Conservation (phyloP, 768 basidiomycete genomes). For the Phylloporus scabripes region DNA sequence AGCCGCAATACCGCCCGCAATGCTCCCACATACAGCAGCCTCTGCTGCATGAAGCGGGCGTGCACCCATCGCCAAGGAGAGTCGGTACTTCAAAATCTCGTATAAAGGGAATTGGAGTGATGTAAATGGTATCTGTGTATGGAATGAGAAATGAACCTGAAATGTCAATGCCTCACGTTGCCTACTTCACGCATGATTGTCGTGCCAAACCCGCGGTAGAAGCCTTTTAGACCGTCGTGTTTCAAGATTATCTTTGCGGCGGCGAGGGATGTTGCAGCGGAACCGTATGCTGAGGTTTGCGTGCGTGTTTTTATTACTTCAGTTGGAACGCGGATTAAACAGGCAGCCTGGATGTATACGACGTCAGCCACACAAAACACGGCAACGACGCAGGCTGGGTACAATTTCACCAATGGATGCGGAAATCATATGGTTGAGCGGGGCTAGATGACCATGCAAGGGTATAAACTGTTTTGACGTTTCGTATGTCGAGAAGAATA, state of each 20-base stretch:
- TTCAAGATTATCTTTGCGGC: constrained; percentile 52
- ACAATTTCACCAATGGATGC: constrained; percentile 60
- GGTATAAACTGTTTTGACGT: constrained; percentile 75
- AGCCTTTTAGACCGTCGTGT: constrained; percentile 66
- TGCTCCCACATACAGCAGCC: constrained; percentile 83
- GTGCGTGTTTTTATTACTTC: constrained; percentile 93
- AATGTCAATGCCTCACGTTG: not conserved
- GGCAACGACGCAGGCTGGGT: constrained; percentile 9
- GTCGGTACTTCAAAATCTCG: constrained; percentile 70
- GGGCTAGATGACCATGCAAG: constrained; percentile 51
- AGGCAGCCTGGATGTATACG: constrained; percentile 57
- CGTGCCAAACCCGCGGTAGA: constrained; percentile 83
- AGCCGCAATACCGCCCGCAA: constrained; percentile 88
- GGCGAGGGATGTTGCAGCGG: constrained; percentile 53
- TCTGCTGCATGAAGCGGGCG: constrained; percentile 63
- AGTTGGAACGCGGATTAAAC: constrained; percentile 89
- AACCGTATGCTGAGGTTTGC: constrained; percentile 77
- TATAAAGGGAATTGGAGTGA: constrained; percentile 95
- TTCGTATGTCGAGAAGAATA: constrained; percentile 95
- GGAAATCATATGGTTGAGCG: constrained; percentile 58
- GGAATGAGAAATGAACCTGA: constrained; percentile 3
- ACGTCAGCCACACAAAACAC: constrained; percentile 9
- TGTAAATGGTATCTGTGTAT: constrained; percentile 84
- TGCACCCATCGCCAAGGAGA: constrained; percentile 50
- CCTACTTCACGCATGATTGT: constrained; percentile 66